Percentiles rank a stretch among this genome's conserved stretches.
Evolutionary conservation across 148 eudicot genomes (phyloP).

Genomic region (Oxyria digyna): DNA sequence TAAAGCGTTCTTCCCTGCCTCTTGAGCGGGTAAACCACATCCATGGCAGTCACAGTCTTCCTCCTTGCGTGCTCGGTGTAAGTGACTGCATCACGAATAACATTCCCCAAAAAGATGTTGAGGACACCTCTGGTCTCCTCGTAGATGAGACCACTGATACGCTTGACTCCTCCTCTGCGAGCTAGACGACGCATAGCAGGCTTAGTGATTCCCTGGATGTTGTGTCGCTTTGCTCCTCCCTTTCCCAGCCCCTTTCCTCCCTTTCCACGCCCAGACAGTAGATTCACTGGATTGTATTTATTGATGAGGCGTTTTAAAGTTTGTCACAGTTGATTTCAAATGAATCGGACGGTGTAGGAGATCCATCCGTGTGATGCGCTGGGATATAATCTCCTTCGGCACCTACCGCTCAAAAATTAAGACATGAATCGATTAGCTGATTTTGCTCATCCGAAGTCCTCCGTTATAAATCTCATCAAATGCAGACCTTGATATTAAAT

Average conservation of each 20-base stretch:
- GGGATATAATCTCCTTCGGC: neutral
- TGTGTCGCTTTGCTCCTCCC: constrained; percentile 42
- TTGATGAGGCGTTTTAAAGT: neutral
- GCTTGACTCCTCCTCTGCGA: constrained; percentile 34
- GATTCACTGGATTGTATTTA: neutral
- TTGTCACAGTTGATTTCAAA: constrained; percentile 1
- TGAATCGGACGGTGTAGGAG: neutral
- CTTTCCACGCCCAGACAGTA: constrained; percentile 37
- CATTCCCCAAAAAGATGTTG: constrained; percentile 36
- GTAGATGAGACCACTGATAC: constrained; percentile 32
- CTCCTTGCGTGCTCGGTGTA: constrained; percentile 39
- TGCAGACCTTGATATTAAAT: too few species aligned
- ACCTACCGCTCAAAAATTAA: too few species aligned
- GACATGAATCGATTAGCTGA: too few species aligned
- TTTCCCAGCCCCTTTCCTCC: constrained; percentile 42
- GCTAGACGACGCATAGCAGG: constrained; percentile 33
- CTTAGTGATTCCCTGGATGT: constrained; percentile 43
- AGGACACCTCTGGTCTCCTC: constrained; percentile 39
- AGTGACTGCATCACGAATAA: constrained; percentile 35
- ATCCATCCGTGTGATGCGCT: neutral
- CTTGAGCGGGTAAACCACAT: constrained; percentile 37
- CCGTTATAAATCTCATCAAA: too few species aligned
- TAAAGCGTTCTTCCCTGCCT: constrained; percentile 49
- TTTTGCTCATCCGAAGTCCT: too few species aligned
- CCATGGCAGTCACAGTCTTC: constrained; percentile 46